phyloP scores from a whole-genome alignment of 164 flowering plant genomes.

The Berberis thunbergii region DNA sequence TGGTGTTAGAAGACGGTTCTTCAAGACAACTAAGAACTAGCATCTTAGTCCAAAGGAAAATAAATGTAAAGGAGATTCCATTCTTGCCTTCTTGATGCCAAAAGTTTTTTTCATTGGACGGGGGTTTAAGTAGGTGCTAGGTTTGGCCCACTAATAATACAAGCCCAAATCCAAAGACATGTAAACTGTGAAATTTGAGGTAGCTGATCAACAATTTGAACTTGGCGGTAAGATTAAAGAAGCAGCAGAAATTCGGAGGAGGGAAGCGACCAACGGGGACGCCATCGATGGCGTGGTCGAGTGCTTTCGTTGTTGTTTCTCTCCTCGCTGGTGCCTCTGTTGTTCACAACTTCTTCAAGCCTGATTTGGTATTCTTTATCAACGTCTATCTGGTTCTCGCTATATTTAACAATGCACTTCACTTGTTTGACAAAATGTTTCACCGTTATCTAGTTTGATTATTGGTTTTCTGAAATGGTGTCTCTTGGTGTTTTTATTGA shows the following conservation, averaged over 20 bases:
- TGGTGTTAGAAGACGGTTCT: too few relatives aligned
- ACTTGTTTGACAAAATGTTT: slow-evolving; percentile 9
- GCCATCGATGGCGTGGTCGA: slow-evolving; percentile 57
- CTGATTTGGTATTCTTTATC: slow-evolving; percentile 40
- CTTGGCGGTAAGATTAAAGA: neutral
- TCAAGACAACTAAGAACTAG: too few relatives aligned
- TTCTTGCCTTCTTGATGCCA: too few relatives aligned
- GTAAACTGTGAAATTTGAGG: too few relatives aligned
- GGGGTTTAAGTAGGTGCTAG: too few relatives aligned
- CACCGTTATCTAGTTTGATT: neutral
- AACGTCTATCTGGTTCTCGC: neutral
- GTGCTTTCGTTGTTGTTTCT: slow-evolving; percentile 51
- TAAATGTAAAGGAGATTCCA: too few relatives aligned
- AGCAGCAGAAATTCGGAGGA: slow-evolving; percentile 46
- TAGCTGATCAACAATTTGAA: too few relatives aligned
- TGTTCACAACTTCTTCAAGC: slow-evolving; percentile 71
- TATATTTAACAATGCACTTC: neutral
- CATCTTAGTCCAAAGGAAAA: too few relatives aligned
- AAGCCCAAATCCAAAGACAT: too few relatives aligned
- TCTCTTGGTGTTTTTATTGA: neutral
- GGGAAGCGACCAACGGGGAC: slow-evolving; percentile 59
- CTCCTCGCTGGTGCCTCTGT: slow-evolving; percentile 70
- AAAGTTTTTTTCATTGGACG: too few relatives aligned
- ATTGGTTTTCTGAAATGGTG: neutral
- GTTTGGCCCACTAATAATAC: too few relatives aligned